Evolutionary conservation across 129 eudicot genomes (phyloP).

Genomic region (Erigeron canadensis): DNA sequence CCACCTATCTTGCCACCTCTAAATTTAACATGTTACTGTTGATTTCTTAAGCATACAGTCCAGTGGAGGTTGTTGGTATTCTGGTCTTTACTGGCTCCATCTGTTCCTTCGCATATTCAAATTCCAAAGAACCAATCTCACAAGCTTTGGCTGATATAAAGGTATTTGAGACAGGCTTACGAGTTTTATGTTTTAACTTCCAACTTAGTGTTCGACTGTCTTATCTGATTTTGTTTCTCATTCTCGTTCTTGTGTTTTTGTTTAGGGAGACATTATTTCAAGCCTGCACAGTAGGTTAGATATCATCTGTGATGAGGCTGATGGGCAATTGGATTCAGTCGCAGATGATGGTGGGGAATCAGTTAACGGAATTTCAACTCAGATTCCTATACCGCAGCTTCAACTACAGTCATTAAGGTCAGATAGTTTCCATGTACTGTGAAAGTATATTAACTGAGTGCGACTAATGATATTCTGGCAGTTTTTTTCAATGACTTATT

Average conservation of each 20-base stretch:
- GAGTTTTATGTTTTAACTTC: neutral
- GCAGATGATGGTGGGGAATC: slow-evolving; percentile 37
- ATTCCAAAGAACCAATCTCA: slow-evolving; percentile 73
- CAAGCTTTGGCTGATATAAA: slow-evolving; percentile 90
- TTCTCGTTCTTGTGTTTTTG: slow-evolving; percentile 15
- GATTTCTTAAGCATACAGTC: slow-evolving; percentile 53
- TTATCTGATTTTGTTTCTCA: slow-evolving; percentile 4
- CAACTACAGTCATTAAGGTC: slow-evolving; percentile 62
- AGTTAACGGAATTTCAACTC: slow-evolving; percentile 29
- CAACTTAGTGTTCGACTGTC: neutral
- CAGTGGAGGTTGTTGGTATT: slow-evolving; percentile 56
- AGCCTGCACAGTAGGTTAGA: slow-evolving; percentile 85
- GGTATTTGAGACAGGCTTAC: slow-evolving; percentile 37
- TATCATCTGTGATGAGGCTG: slow-evolving; percentile 82
- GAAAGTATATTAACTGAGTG: neutral
- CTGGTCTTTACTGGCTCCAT: slow-evolving; percentile 59
- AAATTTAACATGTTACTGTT: slow-evolving; percentile 15
- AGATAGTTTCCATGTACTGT: slow-evolving; percentile 13
- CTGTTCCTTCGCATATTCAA: slow-evolving; percentile 66
- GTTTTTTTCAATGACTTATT: neutral
- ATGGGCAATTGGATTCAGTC: slow-evolving; percentile 40
- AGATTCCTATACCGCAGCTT: slow-evolving; percentile 43
- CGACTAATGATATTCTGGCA: neutral
- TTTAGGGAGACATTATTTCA: slow-evolving; percentile 71
- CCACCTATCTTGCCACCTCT: neutral